Conservation (phyloP, 2,329 filamentous ascomycete species). For the Ophiostoma himal-ulmi region DNA sequence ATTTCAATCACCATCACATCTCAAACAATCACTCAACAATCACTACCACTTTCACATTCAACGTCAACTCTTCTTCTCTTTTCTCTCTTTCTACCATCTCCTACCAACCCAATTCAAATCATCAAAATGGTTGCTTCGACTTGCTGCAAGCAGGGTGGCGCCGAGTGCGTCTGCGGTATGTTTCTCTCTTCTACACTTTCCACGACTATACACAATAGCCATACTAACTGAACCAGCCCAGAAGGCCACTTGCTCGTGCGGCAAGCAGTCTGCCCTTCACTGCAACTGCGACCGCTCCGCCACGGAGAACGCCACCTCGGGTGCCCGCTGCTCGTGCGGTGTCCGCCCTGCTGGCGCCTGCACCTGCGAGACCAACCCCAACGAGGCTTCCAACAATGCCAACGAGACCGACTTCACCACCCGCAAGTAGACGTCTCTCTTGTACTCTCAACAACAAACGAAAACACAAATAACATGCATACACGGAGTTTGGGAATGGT, state of each 20-base stretch:
- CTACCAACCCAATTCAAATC: not conserved
- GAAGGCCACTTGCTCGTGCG: constrained; percentile 77
- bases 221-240: constrained; percentile 40
- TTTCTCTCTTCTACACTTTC: constrained; percentile 21
- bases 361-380: constrained; percentile 70
- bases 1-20: not conserved
- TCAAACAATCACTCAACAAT: not conserved
- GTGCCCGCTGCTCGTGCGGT: constrained; percentile 77
- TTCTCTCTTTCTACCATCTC: not conserved
- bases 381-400: constrained; percentile 54
- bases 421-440: constrained; percentile 39
- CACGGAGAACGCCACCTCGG: constrained; percentile 66
- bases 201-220: not conserved
- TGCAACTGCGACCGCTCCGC: constrained; percentile 77
- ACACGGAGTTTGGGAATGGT: constrained; percentile 5
- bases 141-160: constrained; percentile 51
- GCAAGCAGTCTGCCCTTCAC: constrained; percentile 76
- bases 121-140: constrained; percentile 37
- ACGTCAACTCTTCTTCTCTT: not conserved
- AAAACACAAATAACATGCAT: not conserved
- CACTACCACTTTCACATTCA: not conserved
- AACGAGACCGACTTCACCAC: constrained; percentile 84
- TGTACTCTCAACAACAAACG: not conserved
- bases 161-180: constrained; percentile 54
- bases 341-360: constrained; percentile 73